These are phyloP conservation scores for Candida silvicultrix DNA, from an alignment of 805 yeast species.

Conservation along the genomic window DNA sequence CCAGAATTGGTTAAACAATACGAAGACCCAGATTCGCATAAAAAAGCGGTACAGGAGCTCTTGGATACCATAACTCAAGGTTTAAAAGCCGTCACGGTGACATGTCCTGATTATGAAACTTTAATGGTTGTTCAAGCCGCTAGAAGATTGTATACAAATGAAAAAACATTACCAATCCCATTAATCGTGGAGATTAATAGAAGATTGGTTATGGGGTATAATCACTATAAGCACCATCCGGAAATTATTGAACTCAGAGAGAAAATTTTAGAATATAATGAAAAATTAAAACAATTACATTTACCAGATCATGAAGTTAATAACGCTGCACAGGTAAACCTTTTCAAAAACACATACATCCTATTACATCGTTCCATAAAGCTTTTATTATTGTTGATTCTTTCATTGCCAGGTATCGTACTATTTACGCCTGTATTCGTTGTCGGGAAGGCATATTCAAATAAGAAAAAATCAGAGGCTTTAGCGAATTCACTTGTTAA, in stretches of 20 bases:
- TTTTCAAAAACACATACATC: constrained; percentile 41
- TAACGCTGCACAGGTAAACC: constrained; percentile 38
- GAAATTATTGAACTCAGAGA: constrained; percentile 52
- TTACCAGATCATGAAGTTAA: constrained; percentile 50
- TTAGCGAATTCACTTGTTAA: constrained; percentile 85
- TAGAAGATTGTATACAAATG: constrained; percentile 78
- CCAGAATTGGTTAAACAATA: constrained; percentile 60
- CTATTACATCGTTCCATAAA: constrained; percentile 52
- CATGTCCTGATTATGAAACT: constrained; percentile 85
- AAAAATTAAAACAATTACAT: constrained; percentile 53
- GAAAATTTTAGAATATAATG: constrained; percentile 67
- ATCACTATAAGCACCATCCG: constrained; percentile 66
- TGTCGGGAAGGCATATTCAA: constrained; percentile 68
- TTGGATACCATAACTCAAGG: constrained; percentile 68
- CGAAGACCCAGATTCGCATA: constrained; percentile 52
- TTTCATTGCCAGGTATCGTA: constrained; percentile 84
- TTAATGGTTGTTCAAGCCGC: constrained; percentile 88
- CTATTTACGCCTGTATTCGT: constrained; percentile 86
- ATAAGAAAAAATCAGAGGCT: constrained; percentile 68
- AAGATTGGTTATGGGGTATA: constrained; percentile 76
- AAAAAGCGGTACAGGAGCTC: constrained; percentile 67
- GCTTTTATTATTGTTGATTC: constrained; percentile 46
- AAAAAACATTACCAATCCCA: constrained; percentile 70
- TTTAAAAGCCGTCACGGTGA: constrained; percentile 78
- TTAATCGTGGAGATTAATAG: constrained; percentile 88